Percentiles rank a stretch among this genome's conserved stretches.
phyloP scores from a whole-genome alignment of 73 alveolate species.

The Blepharisma stoltei region DNA sequence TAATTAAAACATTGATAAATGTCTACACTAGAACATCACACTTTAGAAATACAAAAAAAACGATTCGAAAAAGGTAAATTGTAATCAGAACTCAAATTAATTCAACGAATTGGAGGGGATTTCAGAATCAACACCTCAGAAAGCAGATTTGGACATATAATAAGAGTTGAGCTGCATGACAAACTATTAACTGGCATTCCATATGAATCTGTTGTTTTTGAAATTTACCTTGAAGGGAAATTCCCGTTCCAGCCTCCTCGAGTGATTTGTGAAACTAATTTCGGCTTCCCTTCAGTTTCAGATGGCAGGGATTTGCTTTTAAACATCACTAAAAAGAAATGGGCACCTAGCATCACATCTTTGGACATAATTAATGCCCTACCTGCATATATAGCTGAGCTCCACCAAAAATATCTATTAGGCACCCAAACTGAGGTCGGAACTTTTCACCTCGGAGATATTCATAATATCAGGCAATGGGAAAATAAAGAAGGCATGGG shows the following conservation, averaged over 20 bases:
- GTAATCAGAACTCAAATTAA: too few relatives aligned
- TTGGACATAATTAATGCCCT: not conserved
- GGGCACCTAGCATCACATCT: not conserved
- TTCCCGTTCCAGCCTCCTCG: constrained; percentile 17
- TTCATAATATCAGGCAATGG: not conserved
- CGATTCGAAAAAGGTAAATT: too few relatives aligned
- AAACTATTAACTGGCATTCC: too few relatives aligned
- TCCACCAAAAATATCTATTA: not conserved
- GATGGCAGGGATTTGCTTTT: constrained; percentile 17
- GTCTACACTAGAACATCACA: too few relatives aligned
- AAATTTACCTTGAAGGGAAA: not conserved
- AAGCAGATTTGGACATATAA: too few relatives aligned
- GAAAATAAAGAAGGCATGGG: not conserved
- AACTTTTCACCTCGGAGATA: not conserved
- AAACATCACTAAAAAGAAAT: not conserved
- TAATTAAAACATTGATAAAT: too few relatives aligned
- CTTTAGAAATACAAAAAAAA: too few relatives aligned
- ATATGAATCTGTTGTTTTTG: not conserved
- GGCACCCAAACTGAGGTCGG: not conserved
- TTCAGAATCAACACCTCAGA: too few relatives aligned
- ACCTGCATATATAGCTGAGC: not conserved
- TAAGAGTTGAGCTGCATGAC: too few relatives aligned
- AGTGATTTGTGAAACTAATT: not conserved
- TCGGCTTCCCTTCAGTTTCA: not conserved
- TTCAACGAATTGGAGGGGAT: too few relatives aligned